Evolutionary conservation across 352 stramenopile species (phyloP).

Genomic region (Phytophthora fragariae): DNA sequence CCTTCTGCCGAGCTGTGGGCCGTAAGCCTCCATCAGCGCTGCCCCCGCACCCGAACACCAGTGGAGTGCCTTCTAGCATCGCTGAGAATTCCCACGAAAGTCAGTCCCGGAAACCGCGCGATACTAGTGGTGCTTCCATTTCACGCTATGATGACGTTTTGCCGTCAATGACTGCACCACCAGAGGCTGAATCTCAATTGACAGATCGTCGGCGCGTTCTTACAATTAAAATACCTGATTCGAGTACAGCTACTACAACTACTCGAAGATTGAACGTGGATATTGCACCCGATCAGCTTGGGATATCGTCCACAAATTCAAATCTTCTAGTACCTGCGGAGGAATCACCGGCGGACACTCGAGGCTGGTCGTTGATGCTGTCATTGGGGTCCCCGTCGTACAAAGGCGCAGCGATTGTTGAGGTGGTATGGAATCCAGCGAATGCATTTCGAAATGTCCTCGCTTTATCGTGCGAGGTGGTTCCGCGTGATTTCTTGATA

Average conservation of each 20-base stretch:
- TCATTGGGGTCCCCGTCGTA: slow-evolving; percentile 51
- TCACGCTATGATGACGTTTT: slow-evolving; percentile 41
- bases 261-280: slow-evolving; percentile 38
- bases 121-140: slow-evolving; percentile 9
- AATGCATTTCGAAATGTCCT: slow-evolving; percentile 63
- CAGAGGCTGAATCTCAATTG: slow-evolving; percentile 21
- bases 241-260: slow-evolving; percentile 7
- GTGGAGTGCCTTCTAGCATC: slow-evolving; percentile 3
- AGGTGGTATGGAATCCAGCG: slow-evolving; percentile 66
- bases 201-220: slow-evolving; percentile 32
- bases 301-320: slow-evolving; percentile 48
- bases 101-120: slow-evolving; percentile 20
- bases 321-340: slow-evolving; percentile 77
- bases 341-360: slow-evolving; percentile 69
- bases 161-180: slow-evolving; percentile 22
- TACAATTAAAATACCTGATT: slow-evolving; percentile 42
- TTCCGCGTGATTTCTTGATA: slow-evolving; percentile 43
- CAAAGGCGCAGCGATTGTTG: slow-evolving; percentile 42
- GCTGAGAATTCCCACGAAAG: slow-evolving; percentile 18
- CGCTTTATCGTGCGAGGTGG: slow-evolving; percentile 51
- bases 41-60: slow-evolving; percentile 41
- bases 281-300: slow-evolving; percentile 46
- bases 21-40: slow-evolving; percentile 65
- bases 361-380: slow-evolving; percentile 62
- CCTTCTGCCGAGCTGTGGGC: slow-evolving; percentile 80